Evolutionary conservation across 2,329 filamentous ascomycete species (phyloP).

Genomic region (Neopestalotiopsis rosae): DNA sequence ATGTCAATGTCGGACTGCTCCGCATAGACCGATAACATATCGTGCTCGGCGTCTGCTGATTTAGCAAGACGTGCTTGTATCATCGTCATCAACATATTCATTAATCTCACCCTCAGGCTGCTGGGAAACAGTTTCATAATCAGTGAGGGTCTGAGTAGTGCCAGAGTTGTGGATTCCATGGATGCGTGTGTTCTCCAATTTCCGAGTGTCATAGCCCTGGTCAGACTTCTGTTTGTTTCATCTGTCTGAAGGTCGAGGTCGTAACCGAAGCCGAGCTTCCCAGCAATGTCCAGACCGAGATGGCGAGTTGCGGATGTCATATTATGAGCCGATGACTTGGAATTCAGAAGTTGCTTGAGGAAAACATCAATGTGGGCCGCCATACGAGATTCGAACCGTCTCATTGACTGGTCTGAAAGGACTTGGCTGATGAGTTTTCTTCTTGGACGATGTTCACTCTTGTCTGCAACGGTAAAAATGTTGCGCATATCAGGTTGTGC

Average conservation of each 20-base stretch:
- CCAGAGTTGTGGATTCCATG: background rate
- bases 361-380: constrained; percentile 11
- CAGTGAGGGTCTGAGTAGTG: background rate
- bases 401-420: constrained; percentile 14
- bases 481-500: constrained; percentile 22
- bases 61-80: background rate
- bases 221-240: background rate
- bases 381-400: constrained; percentile 12
- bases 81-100: background rate
- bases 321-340: constrained; percentile 2
- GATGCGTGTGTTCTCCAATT: background rate
- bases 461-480: constrained; percentile 16
- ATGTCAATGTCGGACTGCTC: background rate
- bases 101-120: background rate
- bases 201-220: background rate
- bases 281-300: constrained; percentile 24
- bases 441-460: constrained; percentile 8
- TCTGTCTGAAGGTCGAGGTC: constrained; percentile 25
- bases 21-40: background rate
- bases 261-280: constrained; percentile 27
- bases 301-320: constrained; percentile 21
- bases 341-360: constrained; percentile 18
- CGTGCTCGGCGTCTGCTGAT: background rate
- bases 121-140: background rate
- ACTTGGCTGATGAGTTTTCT: constrained; percentile 13